These are phyloP conservation scores for Salicornia ramosissima DNA, from an alignment of 148 eudicot genomes.

Conservation along the genomic window DNA sequence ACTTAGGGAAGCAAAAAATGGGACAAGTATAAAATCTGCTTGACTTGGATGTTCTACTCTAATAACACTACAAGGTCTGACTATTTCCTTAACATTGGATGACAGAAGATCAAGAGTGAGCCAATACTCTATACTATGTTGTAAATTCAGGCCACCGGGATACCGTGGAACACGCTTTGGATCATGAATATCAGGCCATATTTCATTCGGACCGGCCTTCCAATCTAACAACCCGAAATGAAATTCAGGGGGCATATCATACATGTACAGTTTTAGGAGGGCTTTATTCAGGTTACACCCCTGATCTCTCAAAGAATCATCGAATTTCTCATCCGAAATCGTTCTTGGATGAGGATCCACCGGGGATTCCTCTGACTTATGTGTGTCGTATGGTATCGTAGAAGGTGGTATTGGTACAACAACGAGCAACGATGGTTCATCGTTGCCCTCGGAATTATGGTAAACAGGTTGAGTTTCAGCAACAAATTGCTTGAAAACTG, in stretches of 20 bases:
- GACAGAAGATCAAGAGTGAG: slow-evolving; percentile 95
- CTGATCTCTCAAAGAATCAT: slow-evolving; percentile 3
- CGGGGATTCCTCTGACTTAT: slow-evolving; percentile 4
- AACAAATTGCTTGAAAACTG: slow-evolving; percentile 39
- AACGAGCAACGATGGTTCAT: not conserved
- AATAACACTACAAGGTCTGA: slow-evolving; percentile 63
- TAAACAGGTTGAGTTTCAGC: slow-evolving; percentile 31
- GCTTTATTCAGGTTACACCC: slow-evolving; percentile 42
- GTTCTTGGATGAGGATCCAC: slow-evolving; percentile 16
- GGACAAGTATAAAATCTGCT: slow-evolving; percentile 81
- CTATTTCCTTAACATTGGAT: slow-evolving; percentile 40
- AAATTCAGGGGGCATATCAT: slow-evolving; percentile 72
- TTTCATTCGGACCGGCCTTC: slow-evolving; percentile 43
- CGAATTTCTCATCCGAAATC: not conserved
- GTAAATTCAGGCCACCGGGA: slow-evolving; percentile 93
- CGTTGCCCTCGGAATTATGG: slow-evolving; percentile 15
- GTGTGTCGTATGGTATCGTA: slow-evolving; percentile 8
- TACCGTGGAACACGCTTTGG: slow-evolving; percentile 51
- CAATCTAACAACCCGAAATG: slow-evolving; percentile 87
- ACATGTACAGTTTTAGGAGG: slow-evolving; percentile 71
- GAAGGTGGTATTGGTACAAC: slow-evolving; percentile 15
- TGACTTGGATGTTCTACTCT: slow-evolving; percentile 65
- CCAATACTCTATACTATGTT: slow-evolving; percentile 93
- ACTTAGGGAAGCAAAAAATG: slow-evolving; percentile 85
- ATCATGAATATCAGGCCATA: slow-evolving; percentile 70